These are phyloP conservation scores for Apocynum venetum DNA, from an alignment of 257 asterid species.

Conservation along the genomic window DNA sequence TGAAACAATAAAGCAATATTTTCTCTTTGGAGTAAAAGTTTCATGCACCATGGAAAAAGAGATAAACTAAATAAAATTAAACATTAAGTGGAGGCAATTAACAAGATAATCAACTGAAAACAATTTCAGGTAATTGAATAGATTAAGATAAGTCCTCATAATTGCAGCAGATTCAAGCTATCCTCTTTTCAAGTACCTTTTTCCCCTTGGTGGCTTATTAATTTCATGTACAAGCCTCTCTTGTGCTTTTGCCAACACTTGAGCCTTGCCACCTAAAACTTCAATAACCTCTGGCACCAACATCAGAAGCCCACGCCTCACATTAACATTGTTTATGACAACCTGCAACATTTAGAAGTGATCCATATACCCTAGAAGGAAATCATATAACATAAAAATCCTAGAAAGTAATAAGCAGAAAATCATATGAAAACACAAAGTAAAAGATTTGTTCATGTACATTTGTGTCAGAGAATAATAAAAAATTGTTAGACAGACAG, in stretches of 20 bases:
- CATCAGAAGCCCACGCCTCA: conserved; percentile 83
- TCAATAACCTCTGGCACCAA: conserved; percentile 88
- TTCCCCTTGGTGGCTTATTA: conserved; percentile 94
- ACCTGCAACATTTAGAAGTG: conserved; percentile 41
- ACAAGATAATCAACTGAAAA: background rate
- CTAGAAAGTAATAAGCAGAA: background rate
- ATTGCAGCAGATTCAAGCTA: background rate
- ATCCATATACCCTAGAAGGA: conserved; percentile 5
- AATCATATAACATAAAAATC: background rate
- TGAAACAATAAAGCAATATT: background rate
- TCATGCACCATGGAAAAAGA: background rate
- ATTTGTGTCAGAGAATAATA: background rate
- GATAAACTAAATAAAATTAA: background rate
- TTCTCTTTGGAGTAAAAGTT: background rate
- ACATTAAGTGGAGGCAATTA: background rate
- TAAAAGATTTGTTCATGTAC: background rate
- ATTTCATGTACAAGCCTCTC: conserved; percentile 77
- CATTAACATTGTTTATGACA: conserved; percentile 66
- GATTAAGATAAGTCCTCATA: background rate
- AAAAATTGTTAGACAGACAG: background rate
- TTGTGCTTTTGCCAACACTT: conserved; percentile 79
- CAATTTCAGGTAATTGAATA: background rate
- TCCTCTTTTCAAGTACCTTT: conserved; percentile 45
- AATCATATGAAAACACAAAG: background rate
- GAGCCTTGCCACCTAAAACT: conserved; percentile 80